Conservation (phyloP, 352 stramenopile genomes). For the Phytophthora hybrid region DNA sequence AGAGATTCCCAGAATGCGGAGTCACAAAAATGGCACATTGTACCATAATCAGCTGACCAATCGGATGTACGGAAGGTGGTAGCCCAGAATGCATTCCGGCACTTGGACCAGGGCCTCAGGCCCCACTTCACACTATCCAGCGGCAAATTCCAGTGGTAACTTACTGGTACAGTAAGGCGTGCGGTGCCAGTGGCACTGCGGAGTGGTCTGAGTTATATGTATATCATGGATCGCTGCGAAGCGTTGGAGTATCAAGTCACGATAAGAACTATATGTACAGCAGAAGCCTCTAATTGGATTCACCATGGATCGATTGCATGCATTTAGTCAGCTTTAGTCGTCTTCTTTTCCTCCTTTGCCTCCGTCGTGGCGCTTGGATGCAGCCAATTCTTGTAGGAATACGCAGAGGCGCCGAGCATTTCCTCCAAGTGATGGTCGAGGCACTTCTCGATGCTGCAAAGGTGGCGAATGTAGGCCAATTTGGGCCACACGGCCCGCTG, state of each 20-base stretch:
- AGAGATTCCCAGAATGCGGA: no score
- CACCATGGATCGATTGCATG: neutral
- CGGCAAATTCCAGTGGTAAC: neutral
- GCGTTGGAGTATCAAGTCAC: neutral
- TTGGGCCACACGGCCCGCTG: conserved; percentile 92
- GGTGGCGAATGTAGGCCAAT: conserved; percentile 93
- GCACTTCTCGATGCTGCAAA: conserved; percentile 93
- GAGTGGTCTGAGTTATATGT: neutral
- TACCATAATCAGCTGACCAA: no score
- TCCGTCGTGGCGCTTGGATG: conserved; percentile 33
- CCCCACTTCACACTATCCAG: conserved; percentile 7
- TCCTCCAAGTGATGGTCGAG: conserved; percentile 52
- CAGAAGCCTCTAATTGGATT: no score
- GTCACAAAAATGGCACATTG: no score
- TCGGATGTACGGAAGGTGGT: no score
- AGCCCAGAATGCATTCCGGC: no score
- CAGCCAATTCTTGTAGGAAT: conserved; percentile 59
- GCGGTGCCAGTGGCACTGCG: neutral
- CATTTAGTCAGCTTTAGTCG: conserved; percentile 21
- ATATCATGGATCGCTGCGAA: neutral
- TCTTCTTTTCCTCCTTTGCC: conserved; percentile 14
- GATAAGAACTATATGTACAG: neutral
- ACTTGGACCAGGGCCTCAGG: no score
- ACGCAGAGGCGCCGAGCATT: conserved; percentile 34
- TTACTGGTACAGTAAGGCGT: neutral